These are phyloP conservation scores for Aspergillus amoenus DNA, from an alignment of 2,329 filamentous ascomycete species.

Conservation along the genomic window DNA sequence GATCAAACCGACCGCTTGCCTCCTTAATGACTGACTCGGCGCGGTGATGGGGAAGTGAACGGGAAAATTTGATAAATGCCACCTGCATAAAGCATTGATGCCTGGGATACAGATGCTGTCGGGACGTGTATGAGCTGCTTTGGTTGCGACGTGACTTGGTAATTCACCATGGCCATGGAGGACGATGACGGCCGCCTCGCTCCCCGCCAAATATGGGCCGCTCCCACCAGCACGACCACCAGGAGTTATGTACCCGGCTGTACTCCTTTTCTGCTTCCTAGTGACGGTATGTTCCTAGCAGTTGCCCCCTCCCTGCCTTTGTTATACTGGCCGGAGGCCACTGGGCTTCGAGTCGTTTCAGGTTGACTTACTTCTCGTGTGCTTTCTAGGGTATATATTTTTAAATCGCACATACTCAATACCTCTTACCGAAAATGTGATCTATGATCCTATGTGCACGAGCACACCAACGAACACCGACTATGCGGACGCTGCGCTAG, in stretches of 20 bases:
- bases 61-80: background rate
- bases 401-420: slow-evolving; percentile 43
- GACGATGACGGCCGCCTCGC: slow-evolving; percentile 32
- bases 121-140: slow-evolving; percentile 15
- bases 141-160: slow-evolving; percentile 14
- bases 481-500: slow-evolving; percentile 55
- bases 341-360: background rate
- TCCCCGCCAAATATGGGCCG: slow-evolving; percentile 43
- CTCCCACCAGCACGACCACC: slow-evolving; percentile 37
- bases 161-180: slow-evolving; percentile 36
- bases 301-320: background rate
- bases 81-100: slow-evolving; percentile 6
- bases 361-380: slow-evolving; percentile 8
- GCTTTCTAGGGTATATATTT: slow-evolving; percentile 38
- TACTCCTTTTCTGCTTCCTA: slow-evolving; percentile 62
- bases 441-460: slow-evolving; percentile 52
- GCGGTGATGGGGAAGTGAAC: slow-evolving; percentile 13
- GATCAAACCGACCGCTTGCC: slow-evolving; percentile 1
- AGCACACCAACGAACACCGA: slow-evolving; percentile 31
- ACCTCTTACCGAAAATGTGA: slow-evolving; percentile 48
- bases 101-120: slow-evolving; percentile 13
- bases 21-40: background rate
- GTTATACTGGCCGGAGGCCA: background rate
- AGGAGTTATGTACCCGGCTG: slow-evolving; percentile 51
- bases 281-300: slow-evolving; percentile 46